Percentiles rank a stretch among this genome's conserved stretches.
phyloP scores from a whole-genome alignment of 2,329 filamentous ascomycete species.

The Didymella arachidicola region DNA sequence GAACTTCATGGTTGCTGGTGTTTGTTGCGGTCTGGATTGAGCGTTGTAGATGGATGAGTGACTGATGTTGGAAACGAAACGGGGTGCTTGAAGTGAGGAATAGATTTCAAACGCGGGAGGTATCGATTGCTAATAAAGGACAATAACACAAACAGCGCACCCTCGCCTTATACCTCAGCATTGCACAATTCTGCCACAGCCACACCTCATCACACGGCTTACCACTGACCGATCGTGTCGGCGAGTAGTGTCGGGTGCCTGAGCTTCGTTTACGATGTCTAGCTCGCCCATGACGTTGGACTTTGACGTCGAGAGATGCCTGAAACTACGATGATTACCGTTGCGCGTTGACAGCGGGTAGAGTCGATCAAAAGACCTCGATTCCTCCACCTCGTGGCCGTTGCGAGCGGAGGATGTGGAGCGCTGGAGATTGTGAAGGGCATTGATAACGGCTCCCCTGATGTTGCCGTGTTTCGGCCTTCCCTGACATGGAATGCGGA shows the following conservation, averaged over 20 bases:
- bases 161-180: constrained; percentile 13
- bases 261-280: background rate
- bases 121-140: constrained; percentile 1
- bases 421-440: constrained; percentile 13
- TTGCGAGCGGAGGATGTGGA: constrained; percentile 17
- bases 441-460: constrained; percentile 7
- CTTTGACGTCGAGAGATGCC: background rate
- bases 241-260: constrained; percentile 12
- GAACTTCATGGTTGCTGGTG: constrained; percentile 28
- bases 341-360: background rate
- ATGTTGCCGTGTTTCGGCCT: constrained; percentile 7
- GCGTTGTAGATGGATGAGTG: background rate
- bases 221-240: constrained; percentile 8
- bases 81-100: background rate
- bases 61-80: background rate
- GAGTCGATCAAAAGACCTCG: background rate
- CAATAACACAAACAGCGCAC: constrained; percentile 8
- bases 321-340: background rate
- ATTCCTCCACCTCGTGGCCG: background rate
- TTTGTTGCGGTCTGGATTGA: background rate
- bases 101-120: constrained; percentile 2
- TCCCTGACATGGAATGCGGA: background rate
- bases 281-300: background rate
- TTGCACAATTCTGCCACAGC: constrained; percentile 18
- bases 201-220: constrained; percentile 19